Conservation (phyloP, 2,329 filamentous ascomycete genomes). For the Zasmidium citrigriseum region DNA sequence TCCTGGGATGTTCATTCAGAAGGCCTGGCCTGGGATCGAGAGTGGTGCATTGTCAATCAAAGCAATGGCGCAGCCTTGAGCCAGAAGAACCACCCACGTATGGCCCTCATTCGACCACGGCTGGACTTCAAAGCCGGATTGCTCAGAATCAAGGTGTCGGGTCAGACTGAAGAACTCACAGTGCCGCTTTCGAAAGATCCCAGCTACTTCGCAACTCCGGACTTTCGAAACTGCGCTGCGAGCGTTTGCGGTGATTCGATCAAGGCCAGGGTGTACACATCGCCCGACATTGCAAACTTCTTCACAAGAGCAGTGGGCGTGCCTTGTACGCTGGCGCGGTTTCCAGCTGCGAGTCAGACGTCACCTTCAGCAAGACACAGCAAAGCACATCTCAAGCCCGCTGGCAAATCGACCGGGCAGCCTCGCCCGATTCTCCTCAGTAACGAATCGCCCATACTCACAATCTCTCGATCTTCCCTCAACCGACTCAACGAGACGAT, state of each 20-base stretch:
- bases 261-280: constrained; percentile 68
- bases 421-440: constrained; percentile 71
- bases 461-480: constrained; percentile 78
- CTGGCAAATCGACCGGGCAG: constrained; percentile 21
- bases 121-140: constrained; percentile 70
- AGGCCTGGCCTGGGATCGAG: constrained; percentile 89
- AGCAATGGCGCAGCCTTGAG: constrained; percentile 82
- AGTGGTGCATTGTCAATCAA: constrained; percentile 91
- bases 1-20: constrained; percentile 78
- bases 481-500: constrained; percentile 76
- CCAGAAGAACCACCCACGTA: constrained; percentile 84
- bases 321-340: constrained; percentile 80
- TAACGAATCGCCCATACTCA: constrained; percentile 91
- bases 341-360: constrained; percentile 64
- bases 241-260: constrained; percentile 84
- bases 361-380: constrained; percentile 64
- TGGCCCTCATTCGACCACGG: constrained; percentile 77
- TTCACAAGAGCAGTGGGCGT: constrained; percentile 75
- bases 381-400: constrained; percentile 65
- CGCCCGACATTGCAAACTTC: constrained; percentile 67
- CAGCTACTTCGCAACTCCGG: constrained; percentile 50
- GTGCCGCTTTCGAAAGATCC: constrained; percentile 70
- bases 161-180: constrained; percentile 39
- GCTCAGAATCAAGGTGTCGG: constrained; percentile 57
- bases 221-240: constrained; percentile 48